phyloP scores from a whole-genome alignment of 2,329 filamentous ascomycete species.

The Cercospora zeina region DNA sequence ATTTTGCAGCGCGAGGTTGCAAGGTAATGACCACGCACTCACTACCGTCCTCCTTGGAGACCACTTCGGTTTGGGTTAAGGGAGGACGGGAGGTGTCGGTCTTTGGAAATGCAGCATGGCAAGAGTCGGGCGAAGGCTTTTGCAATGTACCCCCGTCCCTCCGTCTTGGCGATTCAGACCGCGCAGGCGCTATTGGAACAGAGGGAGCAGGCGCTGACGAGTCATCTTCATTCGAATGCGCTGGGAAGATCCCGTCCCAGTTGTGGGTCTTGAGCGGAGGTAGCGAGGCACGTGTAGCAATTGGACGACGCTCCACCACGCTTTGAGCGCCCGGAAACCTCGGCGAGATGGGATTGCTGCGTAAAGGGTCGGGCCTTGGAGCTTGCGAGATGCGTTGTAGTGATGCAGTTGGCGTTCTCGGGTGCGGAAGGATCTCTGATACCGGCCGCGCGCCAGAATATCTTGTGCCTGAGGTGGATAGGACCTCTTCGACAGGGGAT shows the following conservation, averaged over 20 bases:
- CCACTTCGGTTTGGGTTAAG: not conserved
- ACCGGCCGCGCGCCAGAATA: constrained; percentile 5
- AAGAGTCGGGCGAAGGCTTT: not conserved
- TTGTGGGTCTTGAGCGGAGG: not conserved
- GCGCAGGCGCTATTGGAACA: too few relatives aligned
- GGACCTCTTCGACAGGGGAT: constrained; percentile 19
- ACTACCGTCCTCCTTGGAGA: constrained; percentile 8
- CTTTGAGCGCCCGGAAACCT: not conserved
- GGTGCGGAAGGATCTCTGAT: constrained; percentile 6
- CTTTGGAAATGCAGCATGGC: not conserved
- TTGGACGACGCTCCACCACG: not conserved
- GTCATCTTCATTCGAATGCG: not conserved
- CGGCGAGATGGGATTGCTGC: not conserved
- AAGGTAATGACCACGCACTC: constrained; percentile 34
- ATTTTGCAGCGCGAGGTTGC: constrained; percentile 26
- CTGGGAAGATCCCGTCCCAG: not conserved
- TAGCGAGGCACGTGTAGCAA: not conserved
- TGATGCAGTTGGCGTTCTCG: not conserved
- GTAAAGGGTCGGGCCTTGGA: constrained; percentile 4
- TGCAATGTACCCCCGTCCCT: not conserved
- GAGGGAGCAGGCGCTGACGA: not conserved
- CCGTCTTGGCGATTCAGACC: not conserved
- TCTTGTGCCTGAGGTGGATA: constrained; percentile 23
- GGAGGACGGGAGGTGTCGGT: not conserved
- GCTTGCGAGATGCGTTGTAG: constrained; percentile 19